Evolutionary conservation across 225 moss, liverwort and hornwort genomes (phyloP), one percentile per base, ranked within the genome.

Genomic region (Bryoerythrophyllum caledonicum): DNA sequence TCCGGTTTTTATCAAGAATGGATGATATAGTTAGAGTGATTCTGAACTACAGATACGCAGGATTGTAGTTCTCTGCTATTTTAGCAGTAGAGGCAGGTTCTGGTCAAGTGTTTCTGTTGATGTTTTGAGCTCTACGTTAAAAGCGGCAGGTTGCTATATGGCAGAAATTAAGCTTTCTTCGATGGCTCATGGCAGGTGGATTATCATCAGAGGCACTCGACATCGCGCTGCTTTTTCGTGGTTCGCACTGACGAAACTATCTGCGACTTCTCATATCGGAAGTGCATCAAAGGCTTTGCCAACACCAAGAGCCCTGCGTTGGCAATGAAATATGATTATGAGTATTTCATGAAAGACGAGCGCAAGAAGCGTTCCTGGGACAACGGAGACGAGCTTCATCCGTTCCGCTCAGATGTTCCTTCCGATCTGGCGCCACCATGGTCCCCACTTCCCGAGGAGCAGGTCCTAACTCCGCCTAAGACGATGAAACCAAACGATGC

Each of bases 251-350:
- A 96, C 69, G 84, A 73, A 32, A 85, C 88, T 30, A 38, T 78
- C 20, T 80, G 87, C 58, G 96, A 96, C 78, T 93, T 96, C 71
- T 91, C 91, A 7, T 92, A 88, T 74, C 91, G 74, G 35, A 96
- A 93, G 81, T 96, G 93, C 82, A 78, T 88, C 35, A 81, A 83
- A 70, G 63, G 88, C 56, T 59, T 78, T 43, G 88, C 88, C 26
- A 83, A 83, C 40, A 66, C 70, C 6, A 83, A 60, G 70, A 83
- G 83, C 67, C 85, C 88, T 58, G 75, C 83, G 48, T 65, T 88
- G 75, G 85, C 88, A 43, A 78, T 85, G 77, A 86, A 65, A 28
- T 88, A 88, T 49, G 88, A 88, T 59, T 74, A 83, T 68, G 81
- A 81, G 60, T 28, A 73, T 5, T 17, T 76, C 38, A 59, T 78